phyloP scores from a whole-genome alignment of 2,329 filamentous ascomycete genomes.

The Annulohypoxylon truncatum region DNA sequence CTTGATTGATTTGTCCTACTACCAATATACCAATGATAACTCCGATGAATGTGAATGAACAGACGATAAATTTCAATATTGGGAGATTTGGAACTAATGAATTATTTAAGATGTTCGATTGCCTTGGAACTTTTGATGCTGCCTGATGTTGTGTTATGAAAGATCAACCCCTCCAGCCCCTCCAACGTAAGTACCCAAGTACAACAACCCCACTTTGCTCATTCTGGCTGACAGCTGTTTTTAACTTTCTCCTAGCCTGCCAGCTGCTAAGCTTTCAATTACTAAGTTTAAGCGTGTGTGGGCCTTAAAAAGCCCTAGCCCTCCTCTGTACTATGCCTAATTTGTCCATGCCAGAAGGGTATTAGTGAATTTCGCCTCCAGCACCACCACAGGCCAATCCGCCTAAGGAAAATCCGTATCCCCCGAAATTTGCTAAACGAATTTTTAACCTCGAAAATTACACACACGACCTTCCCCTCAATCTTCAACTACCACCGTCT shows the following conservation, averaged over 20 bases:
- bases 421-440: conserved; percentile 51
- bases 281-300: conserved; percentile 28
- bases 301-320: conserved; percentile 47
- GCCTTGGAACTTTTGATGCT: conserved; percentile 16
- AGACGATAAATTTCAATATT: neutral
- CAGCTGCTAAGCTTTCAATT: conserved; percentile 6
- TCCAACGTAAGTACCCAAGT: neutral
- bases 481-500: conserved; percentile 57
- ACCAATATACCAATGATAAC: conserved; percentile 1
- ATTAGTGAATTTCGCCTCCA: conserved; percentile 37
- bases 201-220: neutral
- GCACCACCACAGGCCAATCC: conserved; percentile 29
- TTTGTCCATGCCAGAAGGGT: conserved; percentile 38
- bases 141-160: conserved; percentile 31
- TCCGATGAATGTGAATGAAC: neutral
- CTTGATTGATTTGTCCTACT: conserved; percentile 22
- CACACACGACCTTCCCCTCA: conserved; percentile 60
- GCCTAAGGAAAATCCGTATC: conserved; percentile 44
- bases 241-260: too few species aligned
- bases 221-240: conserved; percentile 6
- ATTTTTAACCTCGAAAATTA: conserved; percentile 54
- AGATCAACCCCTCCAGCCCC: conserved; percentile 18
- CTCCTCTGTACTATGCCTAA: conserved; percentile 45
- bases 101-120: neutral
- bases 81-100: neutral